Evolutionary conservation across 225 moss, liverwort and hornwort species (phyloP).

Genomic region (Polytrichum commune): DNA sequence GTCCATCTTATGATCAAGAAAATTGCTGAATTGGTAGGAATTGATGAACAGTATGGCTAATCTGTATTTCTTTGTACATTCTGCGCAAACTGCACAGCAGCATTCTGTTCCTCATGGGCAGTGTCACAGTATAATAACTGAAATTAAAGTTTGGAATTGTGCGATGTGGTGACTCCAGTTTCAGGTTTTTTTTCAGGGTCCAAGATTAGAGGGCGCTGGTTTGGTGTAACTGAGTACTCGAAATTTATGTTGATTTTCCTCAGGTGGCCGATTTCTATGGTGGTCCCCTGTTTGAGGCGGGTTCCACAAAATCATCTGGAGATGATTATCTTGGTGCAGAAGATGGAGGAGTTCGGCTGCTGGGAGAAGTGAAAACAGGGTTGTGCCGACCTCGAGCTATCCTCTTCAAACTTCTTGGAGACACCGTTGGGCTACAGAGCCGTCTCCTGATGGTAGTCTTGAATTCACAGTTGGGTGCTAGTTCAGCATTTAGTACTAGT

Average conservation of each 20-base stretch:
- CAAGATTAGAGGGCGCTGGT: too few species aligned
- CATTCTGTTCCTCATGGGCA: too few species aligned
- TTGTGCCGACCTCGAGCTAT: constrained; percentile 90
- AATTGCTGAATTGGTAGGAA: constrained; percentile 86
- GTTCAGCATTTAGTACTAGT: background rate
- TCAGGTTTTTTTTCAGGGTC: too few species aligned
- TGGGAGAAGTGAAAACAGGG: constrained; percentile 83
- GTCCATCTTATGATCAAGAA: constrained; percentile 74
- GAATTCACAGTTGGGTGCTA: background rate
- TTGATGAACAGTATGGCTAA: background rate
- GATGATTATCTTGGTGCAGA: constrained; percentile 39
- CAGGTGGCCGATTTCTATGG: constrained; percentile 97
- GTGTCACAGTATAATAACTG: too few species aligned
- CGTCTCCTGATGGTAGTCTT: constrained; percentile 80
- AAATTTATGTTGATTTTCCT: background rate
- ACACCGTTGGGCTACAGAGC: constrained; percentile 86
- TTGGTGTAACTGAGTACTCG: too few species aligned
- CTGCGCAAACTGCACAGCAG: too few species aligned
- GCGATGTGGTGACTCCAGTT: too few species aligned
- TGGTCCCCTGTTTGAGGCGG: constrained; percentile 87
- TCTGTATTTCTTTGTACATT: background rate
- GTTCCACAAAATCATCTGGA: constrained; percentile 55
- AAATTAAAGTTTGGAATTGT: too few species aligned
- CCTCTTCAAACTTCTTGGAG: constrained; percentile 90
- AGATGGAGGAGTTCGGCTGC: constrained; percentile 49